Conservation (phyloP, 139 green algal genomes). For the Nannochloris sp. region DNA sequence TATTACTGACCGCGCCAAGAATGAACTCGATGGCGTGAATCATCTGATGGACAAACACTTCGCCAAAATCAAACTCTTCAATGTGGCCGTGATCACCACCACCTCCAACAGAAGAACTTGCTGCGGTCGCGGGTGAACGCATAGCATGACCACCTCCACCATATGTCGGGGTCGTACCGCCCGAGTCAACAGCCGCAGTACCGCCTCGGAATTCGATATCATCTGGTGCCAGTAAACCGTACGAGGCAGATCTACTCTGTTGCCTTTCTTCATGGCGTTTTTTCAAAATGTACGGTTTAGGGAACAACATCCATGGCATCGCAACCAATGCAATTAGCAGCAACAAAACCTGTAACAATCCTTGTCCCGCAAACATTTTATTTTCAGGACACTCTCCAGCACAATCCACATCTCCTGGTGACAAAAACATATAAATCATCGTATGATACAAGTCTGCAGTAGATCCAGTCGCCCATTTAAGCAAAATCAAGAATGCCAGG, state of each 20-base stretch:
- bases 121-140: neutral
- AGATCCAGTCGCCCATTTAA: slow-evolving; percentile 83
- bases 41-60: slow-evolving; percentile 88
- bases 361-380: slow-evolving; percentile 55
- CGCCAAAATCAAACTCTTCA: slow-evolving; percentile 87
- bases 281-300: slow-evolving; percentile 94
- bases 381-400: slow-evolving; percentile 54
- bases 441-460: slow-evolving; percentile 93
- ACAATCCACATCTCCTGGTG: slow-evolving; percentile 59
- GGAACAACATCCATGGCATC: slow-evolving; percentile 94
- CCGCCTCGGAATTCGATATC: slow-evolving; percentile 13
- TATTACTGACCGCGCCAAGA: slow-evolving; percentile 97
- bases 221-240: slow-evolving; percentile 23
- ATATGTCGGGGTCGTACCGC: neutral
- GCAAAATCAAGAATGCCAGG: slow-evolving; percentile 89
- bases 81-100: slow-evolving; percentile 32
- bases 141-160: neutral
- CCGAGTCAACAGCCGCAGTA: slow-evolving; percentile 16
- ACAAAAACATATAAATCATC: slow-evolving; percentile 99
- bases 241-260: slow-evolving; percentile 7
- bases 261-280: slow-evolving; percentile 54
- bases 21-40: slow-evolving; percentile 99
- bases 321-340: slow-evolving; percentile 73
- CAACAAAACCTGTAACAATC: slow-evolving; percentile 69
- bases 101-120: neutral